Evolutionary conservation across 768 basidiomycete genomes (phyloP).

Genomic region (Psilocybe subaeruginosa): DNA sequence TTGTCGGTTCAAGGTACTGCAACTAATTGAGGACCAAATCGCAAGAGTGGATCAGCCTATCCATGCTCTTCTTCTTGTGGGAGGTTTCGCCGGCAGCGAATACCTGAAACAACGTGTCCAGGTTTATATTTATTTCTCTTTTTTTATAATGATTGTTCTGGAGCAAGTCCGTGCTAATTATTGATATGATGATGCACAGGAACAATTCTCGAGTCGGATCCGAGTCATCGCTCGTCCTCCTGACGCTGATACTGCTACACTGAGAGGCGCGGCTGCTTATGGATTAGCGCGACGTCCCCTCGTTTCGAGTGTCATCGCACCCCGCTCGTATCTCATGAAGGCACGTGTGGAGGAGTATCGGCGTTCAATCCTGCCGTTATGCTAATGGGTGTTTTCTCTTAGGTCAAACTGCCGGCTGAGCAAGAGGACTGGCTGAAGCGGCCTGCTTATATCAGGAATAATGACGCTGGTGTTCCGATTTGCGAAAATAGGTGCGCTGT

Average conservation of each 20-base stretch:
- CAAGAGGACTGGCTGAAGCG: conserved; percentile 81
- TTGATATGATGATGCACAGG: conserved; percentile 38
- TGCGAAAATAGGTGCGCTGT: conserved; percentile 79
- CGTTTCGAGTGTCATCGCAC: conserved; percentile 82
- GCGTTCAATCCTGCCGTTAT: conserved; percentile 1
- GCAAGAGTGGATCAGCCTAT: conserved; percentile 68
- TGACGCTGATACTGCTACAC: conserved; percentile 88
- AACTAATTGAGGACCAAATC: conserved; percentile 78
- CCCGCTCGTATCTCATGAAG: conserved; percentile 87
- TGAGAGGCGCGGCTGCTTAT: conserved; percentile 88
- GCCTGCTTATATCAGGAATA: conserved; percentile 82
- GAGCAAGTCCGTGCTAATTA: conserved; percentile 13
- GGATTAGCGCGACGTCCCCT: conserved; percentile 76
- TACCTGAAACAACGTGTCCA: conserved; percentile 82
- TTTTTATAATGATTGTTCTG: conserved; percentile 4
- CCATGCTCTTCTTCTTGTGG: conserved; percentile 86
- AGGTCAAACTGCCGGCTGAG: conserved; percentile 91
- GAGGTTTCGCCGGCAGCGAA: conserved; percentile 87
- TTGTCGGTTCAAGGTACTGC: conserved; percentile 59
- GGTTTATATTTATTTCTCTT: conserved; percentile 41
- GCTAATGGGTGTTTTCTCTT: conserved; percentile 11
- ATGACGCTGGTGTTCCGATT: conserved; percentile 74
- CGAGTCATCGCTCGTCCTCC: conserved; percentile 80
- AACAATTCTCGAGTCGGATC: conserved; percentile 66
- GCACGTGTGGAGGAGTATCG: conserved; percentile 35